These are phyloP conservation scores for Prillingera fragicola DNA, from an alignment of 1,284 basidiomycete species.

Conservation along the genomic window DNA sequence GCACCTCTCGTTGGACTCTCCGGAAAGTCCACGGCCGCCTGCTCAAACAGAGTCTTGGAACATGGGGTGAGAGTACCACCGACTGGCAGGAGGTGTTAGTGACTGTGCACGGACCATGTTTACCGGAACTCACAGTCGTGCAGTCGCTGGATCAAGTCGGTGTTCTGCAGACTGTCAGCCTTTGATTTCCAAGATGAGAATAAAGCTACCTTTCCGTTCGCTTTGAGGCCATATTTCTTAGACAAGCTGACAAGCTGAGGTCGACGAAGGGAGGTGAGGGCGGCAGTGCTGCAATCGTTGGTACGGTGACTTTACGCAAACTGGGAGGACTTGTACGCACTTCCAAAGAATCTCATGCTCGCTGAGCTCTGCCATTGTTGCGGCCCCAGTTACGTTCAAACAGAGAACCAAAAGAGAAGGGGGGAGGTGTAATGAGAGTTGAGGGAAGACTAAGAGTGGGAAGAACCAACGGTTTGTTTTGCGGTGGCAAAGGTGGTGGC, in stretches of 20 bases:
- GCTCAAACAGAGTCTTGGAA: slow-evolving; percentile 9
- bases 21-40: neutral
- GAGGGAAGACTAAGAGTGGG: neutral
- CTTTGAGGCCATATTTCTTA: slow-evolving; percentile 42
- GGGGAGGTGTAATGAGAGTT: neutral
- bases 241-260: slow-evolving; percentile 45
- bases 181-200: neutral
- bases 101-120: neutral
- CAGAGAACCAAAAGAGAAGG: neutral
- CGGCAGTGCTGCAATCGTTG: slow-evolving; percentile 28
- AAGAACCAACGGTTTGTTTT: neutral
- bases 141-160: slow-evolving; percentile 36
- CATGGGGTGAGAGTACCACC: slow-evolving; percentile 12
- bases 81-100: slow-evolving; percentile 8
- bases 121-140: slow-evolving; percentile 34
- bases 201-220: slow-evolving; percentile 38
- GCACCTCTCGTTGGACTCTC: neutral
- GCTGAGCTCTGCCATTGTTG: slow-evolving; percentile 10
- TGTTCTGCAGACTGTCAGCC: slow-evolving; percentile 27
- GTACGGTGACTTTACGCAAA: neutral
- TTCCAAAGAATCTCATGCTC: slow-evolving; percentile 20
- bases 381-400: neutral
- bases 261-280: slow-evolving; percentile 40
- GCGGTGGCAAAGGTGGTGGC: too few relatives aligned
- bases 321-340: slow-evolving; percentile 3